phyloP scores from a whole-genome alignment of 2,329 filamentous ascomycete genomes.

The Cladosporium sp. region DNA sequence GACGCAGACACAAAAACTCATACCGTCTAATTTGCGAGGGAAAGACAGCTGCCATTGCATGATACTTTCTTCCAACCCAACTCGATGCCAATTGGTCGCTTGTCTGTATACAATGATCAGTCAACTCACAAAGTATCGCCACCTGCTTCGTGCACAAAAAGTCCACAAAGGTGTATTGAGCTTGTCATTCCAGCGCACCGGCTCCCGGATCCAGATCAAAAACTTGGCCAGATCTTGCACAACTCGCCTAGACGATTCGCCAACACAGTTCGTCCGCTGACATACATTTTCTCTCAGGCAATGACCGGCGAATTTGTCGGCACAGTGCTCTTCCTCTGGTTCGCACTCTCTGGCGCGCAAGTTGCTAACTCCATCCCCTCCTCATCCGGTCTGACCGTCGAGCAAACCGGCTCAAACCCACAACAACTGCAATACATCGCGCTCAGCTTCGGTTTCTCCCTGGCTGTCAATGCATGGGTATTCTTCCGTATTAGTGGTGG shows the following conservation, averaged over 20 bases:
- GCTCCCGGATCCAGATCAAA: not conserved
- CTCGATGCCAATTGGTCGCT: too few relatives aligned
- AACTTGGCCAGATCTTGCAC: not conserved
- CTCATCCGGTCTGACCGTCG: constrained; percentile 31
- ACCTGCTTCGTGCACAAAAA: not conserved
- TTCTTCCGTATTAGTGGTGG: constrained; percentile 37
- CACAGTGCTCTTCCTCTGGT: constrained; percentile 49
- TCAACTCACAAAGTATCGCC: not conserved
- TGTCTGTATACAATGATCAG: not conserved
- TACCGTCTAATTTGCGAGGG: not conserved
- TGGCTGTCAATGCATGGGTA: constrained; percentile 45
- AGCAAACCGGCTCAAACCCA: constrained; percentile 36
- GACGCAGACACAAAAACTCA: not conserved
- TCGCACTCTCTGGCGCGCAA: constrained; percentile 47
- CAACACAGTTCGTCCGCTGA: not conserved
- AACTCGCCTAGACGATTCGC: not conserved
- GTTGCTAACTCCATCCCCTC: constrained; percentile 43
- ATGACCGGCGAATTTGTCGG: constrained; percentile 44
- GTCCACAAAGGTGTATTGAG: not conserved
- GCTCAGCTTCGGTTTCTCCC: constrained; percentile 40
- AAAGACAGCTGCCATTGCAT: not conserved
- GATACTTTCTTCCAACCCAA: too few relatives aligned
- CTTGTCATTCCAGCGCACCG: not conserved
- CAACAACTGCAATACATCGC: constrained; percentile 41
- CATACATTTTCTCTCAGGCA: constrained; percentile 11